phyloP scores from a whole-genome alignment of 2,329 filamentous ascomycete species.

The Pestalotiopsis sp. region DNA sequence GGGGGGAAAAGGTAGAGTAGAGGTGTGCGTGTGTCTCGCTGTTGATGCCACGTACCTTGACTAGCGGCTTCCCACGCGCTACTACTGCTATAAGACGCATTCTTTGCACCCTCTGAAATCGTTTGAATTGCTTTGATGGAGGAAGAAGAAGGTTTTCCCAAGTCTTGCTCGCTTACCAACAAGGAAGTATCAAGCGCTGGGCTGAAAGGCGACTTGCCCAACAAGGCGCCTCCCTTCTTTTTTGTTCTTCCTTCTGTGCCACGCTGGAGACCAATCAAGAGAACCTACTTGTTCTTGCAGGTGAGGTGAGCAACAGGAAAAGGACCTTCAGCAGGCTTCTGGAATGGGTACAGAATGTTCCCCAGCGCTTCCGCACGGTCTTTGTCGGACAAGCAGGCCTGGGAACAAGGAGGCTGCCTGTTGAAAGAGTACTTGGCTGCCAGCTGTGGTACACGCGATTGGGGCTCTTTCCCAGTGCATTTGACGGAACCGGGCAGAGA shows the following conservation, averaged over 20 bases:
- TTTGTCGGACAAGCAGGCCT: not conserved
- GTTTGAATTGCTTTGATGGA: not conserved
- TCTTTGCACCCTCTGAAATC: not conserved
- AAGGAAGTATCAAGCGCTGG: not conserved
- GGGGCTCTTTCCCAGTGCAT: not conserved
- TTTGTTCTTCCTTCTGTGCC: not conserved
- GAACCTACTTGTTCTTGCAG: conserved; percentile 12
- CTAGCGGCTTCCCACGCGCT: not conserved
- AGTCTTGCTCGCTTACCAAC: not conserved
- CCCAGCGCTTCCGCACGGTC: not conserved
- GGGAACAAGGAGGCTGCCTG: not conserved
- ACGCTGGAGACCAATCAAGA: not conserved
- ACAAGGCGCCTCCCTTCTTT: not conserved
- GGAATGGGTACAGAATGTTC: conserved; percentile 13
- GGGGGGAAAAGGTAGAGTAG: not conserved
- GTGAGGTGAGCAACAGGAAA: conserved; percentile 3
- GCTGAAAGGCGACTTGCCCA: not conserved
- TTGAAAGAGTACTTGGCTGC: not conserved
- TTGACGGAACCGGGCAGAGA: conserved; percentile 3
- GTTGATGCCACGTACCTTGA: not conserved
- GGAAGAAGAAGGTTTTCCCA: not conserved
- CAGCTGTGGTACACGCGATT: not conserved
- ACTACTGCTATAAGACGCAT: not conserved
- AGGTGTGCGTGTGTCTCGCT: not conserved
- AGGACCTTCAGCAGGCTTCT: conserved; percentile 6